Evolutionary conservation across 148 eudicot genomes (phyloP), one percentile per base, ranked within the genome.

Genomic region (Dysphania ambrosioides): DNA sequence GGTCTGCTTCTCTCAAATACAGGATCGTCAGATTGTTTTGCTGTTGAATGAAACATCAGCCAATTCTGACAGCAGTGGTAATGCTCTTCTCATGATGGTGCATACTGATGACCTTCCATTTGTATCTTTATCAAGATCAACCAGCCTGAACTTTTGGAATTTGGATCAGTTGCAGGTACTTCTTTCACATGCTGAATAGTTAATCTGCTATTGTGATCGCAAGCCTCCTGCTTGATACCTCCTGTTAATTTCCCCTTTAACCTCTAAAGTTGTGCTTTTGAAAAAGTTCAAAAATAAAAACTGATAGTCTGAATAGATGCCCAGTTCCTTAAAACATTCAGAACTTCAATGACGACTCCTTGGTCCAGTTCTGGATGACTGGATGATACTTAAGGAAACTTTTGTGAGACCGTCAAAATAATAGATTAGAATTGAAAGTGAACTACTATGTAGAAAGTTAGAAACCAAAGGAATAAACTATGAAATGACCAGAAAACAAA

Each of bases 21-120:
- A 96, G 99, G 99, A 90, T 79, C 80, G 82, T 74, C 99, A 96
- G 78, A 78, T 96, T 79, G 95, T 90, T 34, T 68, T 96, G 74
- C 82, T 92, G 75, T 69, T 96, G 62, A 96, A 92, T 59, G 89
- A 91, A 77, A 62, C 75, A 60, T 60, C 82, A 60, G 76, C 81
- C 41, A 65, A 72, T 78, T 85, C 94, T 67, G 94, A 92, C 77
- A 81, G 91, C 81, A 83, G 87, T 9, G 89, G 77, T 66, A 86
- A 72, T 72, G 94, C 91, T 80, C 83, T 72, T 77, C 83, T 96
- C 90, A 88, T 88, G 92, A 84, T 92, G 67, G 68, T 88, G 62
- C 88, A 87, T 82, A 82, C 91, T 38, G 68, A 57, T 68, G 85
- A 87, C 63, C 91, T 92, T 74, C 91, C 93, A 30, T 96, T 92